A percentile compares a stretch with the other conserved stretches of the same genome.
Evolutionary conservation across 257 asterid species (phyloP).

Genomic region (Striga asiatica): DNA sequence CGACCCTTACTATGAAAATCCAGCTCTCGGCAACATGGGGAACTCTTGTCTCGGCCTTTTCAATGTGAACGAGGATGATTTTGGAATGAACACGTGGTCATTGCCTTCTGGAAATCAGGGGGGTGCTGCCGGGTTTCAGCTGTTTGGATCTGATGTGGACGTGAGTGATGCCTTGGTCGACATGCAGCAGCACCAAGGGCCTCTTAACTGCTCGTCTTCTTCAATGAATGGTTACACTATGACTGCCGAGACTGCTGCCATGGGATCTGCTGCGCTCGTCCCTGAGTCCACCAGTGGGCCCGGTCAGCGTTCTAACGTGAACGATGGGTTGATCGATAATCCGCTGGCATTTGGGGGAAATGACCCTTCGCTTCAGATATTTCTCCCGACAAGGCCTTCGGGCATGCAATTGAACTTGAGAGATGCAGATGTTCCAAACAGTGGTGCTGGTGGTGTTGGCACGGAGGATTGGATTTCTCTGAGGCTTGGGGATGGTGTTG

Average conservation of each 20-base stretch:
- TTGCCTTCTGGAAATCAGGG: conserved; percentile 71
- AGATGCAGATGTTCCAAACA: conserved; percentile 55
- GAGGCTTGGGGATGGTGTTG: conserved; percentile 76
- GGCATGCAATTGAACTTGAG: conserved; percentile 40
- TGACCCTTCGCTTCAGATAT: conserved; percentile 91
- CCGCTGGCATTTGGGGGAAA: conserved; percentile 60
- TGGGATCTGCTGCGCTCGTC: conserved; percentile 46
- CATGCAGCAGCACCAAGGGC: conserved; percentile 53
- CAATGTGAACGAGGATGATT: conserved; percentile 50
- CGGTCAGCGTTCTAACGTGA: conserved; percentile 29
- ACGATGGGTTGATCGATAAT: conserved; percentile 63
- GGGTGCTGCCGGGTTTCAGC: conserved; percentile 72
- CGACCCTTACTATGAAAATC: conserved; percentile 52
- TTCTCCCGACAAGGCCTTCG: conserved; percentile 86
- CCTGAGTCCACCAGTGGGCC: conserved; percentile 40
- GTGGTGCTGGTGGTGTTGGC: too few relatives aligned
- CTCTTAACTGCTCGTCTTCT: conserved; percentile 44
- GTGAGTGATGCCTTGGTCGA: conserved; percentile 61
- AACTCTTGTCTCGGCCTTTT: conserved; percentile 50
- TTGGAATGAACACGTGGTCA: conserved; percentile 71
- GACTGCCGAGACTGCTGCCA: conserved; percentile 37
- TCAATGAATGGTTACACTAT: conserved; percentile 46
- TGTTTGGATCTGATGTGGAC: conserved; percentile 82
- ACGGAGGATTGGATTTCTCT: conserved; percentile 88
- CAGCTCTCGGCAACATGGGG: conserved; percentile 36